Base-by-base conservation (phyloP, 805 yeast species). In the Kodamaea nitidulidarum region DNA sequence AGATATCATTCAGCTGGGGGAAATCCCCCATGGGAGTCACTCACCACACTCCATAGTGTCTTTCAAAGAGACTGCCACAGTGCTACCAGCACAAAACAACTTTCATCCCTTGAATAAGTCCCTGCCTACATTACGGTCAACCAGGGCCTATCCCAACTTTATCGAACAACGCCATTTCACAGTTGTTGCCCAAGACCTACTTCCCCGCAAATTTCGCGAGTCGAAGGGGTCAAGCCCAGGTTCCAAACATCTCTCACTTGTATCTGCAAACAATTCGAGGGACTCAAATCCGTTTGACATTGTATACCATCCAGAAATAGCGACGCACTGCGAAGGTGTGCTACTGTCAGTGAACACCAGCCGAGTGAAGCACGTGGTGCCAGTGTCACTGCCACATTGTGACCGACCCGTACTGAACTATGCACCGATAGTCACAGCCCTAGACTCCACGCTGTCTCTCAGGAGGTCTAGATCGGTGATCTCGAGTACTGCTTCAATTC, bases 231-330 rank as follows among this genome's bases (percentile, higher is more conserved):
- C 10, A 6, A 12, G 17, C 15, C 20, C 15, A 10, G 14, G 4
- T 5, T 11, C 32, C 21, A 30, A 30, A 4, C 15, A 21, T 5
- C 12, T 17, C 24, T 32, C 32, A 20, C 41, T 20, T 35, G 37
- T 22, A 32, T 16, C 27, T 27, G 3, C 10, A 14, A 49, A 44
- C 35, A 32, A 37, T 12, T 33, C 56, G 31, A 40, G 46, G 7
- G 38, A 42, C 7, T 54, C 60, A 2, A 58, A 59, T 31, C 65
- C 65, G 2, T 60, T 61, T 39, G 64, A 56, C 14, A 42, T 58
- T 15, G 27, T 61, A 3, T 61, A 58, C 35, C 38, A 16, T 36
- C 37, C 32, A 17, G 30, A 32, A 21, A 36, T 15, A 22, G 26
- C 3, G 4, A 7, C 26, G 5, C 9, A 21, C 12, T 32, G 11